phyloP scores from a whole-genome alignment of 768 basidiomycete species.

The Pulveroboletus sp. region DNA sequence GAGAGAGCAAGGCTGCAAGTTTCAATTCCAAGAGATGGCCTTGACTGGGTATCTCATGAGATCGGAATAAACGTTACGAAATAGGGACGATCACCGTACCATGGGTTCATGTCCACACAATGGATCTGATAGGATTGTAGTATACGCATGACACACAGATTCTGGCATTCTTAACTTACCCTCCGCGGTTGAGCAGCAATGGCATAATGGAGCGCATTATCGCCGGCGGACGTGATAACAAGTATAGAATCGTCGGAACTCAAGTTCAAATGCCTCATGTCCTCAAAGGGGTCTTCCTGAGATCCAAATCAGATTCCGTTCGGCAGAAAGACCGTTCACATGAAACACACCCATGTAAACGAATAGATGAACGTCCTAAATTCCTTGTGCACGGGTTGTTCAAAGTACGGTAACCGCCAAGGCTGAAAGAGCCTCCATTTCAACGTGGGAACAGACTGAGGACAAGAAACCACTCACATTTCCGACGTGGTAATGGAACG shows the following conservation, averaged over 20 bases:
- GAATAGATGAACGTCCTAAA: conserved; percentile 61
- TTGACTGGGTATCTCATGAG: conserved; percentile 38
- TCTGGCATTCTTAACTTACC: conserved; percentile 26
- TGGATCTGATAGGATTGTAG: conserved; percentile 41
- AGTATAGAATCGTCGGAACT: conserved; percentile 60
- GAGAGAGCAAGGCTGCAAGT: conserved; percentile 55
- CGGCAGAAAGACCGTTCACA: background rate
- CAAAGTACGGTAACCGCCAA: conserved; percentile 69
- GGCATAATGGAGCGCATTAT: conserved; percentile 78
- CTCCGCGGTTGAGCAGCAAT: conserved; percentile 56
- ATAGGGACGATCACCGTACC: conserved; percentile 23
- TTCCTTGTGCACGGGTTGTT: conserved; percentile 63
- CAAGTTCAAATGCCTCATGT: conserved; percentile 60
- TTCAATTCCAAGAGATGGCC: conserved; percentile 77
- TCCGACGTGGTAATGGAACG: conserved; percentile 59
- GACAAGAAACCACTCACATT: conserved; percentile 30
- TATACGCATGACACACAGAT: background rate
- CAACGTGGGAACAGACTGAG: background rate
- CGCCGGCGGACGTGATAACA: conserved; percentile 73
- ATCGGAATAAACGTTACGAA: background rate
- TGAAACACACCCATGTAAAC: conserved; percentile 48
- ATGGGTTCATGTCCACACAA: conserved; percentile 72
- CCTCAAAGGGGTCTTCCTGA: conserved; percentile 70
- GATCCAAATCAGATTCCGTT: conserved; percentile 1
- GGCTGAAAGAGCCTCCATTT: conserved; percentile 28